Evolutionary conservation across 208 protist species (phyloP), one percentile per base, ranked within the genome.

Genomic region (Wallacemonas sp.): DNA sequence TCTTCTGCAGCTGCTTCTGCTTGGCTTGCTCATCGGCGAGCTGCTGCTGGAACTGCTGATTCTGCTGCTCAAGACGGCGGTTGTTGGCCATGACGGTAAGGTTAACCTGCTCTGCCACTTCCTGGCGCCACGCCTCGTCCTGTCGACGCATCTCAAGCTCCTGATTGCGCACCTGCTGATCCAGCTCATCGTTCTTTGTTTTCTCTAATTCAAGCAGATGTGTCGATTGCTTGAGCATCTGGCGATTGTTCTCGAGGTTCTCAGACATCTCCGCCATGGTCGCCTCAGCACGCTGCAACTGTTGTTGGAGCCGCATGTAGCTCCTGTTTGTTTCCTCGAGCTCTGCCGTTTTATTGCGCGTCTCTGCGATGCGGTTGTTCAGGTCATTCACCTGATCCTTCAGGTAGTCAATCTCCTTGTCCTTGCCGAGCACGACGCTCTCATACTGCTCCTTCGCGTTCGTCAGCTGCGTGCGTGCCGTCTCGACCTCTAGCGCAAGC

Each of bases 211-310:
- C 85, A 26, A 94, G 77, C 65, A 93, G 79, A 31, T 75, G 75
- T 54, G 93, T 94, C 44, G 88, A 87, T 84, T 86, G 93, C 79
- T 92, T 93, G 30, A 94, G 65, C 80, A 93, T 93, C 66, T 94
- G 81, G n/a, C 88, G 75, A 69, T 87, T 94, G 49, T 74, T 88
- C 70, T 96, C 91, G 17, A 95, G 63, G 31, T 77, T 81, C 34
- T 84, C 86, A 34, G 74, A 77, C 69, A 93, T 92, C 70, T 89
- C 80, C 53, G 79, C 75, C 54, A 95, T 74, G 5, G 83, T 62
- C 21, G 76, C 70, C 69, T 95, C 87, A 11, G 84, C 82, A 45
- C 84, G 91, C 55, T 78, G 62, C 27, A 91, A 45, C 66, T 95
- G 86, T 58, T 94, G 82, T 69, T 95, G 88, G 27, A 96, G 68